Percentiles rank a stretch among this genome's conserved stretches.
Conservation (phyloP, 805 yeast species). For the Yamadazyma kitorensis region DNA sequence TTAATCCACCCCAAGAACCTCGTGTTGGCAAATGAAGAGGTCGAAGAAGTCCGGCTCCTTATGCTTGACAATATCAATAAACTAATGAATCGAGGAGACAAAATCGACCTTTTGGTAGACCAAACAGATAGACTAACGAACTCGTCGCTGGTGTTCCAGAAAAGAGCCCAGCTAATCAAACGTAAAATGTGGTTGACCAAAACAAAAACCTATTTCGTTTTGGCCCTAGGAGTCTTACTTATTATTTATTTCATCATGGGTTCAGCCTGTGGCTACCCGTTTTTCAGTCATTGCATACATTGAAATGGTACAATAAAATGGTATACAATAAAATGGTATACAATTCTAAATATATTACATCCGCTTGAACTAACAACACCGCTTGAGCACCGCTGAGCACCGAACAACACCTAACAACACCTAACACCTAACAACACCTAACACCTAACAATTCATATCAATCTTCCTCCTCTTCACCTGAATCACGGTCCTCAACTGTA, state of each 20-base stretch:
- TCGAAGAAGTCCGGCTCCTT: constrained; percentile 60
- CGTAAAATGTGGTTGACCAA: constrained; percentile 71
- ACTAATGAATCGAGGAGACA: constrained; percentile 75
- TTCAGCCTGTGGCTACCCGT: constrained; percentile 53
- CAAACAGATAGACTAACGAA: constrained; percentile 73
- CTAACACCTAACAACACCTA: too few relatives aligned
- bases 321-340: too few relatives aligned
- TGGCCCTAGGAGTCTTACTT: constrained; percentile 19
- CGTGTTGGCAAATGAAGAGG: constrained; percentile 48
- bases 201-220: constrained; percentile 39
- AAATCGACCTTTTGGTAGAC: constrained; percentile 67
- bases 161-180: constrained; percentile 60
- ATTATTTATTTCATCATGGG: constrained; percentile 48
- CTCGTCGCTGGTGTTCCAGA: constrained; percentile 65
- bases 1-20: constrained; percentile 36
- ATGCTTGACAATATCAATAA: constrained; percentile 74
- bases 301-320: too few relatives aligned
- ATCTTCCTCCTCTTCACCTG: constrained; percentile 13
- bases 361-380: too few relatives aligned
- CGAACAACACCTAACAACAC: too few relatives aligned
- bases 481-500: constrained; percentile 15
- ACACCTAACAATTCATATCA: not conserved
- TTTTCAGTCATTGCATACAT: constrained; percentile 37
- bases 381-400: too few relatives aligned
- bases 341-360: too few relatives aligned